Conservation (phyloP, 2,329 filamentous ascomycete genomes). For the Ophiocordyceps australis region DNA sequence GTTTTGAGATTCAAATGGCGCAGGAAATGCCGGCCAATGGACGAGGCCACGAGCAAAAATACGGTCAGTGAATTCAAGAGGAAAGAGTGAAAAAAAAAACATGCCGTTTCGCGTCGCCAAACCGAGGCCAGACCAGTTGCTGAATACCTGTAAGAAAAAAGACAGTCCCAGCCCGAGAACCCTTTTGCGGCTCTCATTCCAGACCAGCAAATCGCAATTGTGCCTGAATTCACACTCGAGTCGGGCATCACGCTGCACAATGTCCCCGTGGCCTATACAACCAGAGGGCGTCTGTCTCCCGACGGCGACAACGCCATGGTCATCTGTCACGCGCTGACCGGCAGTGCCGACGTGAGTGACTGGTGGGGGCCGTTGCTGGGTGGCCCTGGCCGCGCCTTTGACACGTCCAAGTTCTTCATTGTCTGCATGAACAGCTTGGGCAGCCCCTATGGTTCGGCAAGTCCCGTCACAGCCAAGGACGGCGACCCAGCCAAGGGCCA, state of each 20-base stretch:
- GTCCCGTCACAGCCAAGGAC: conserved; percentile 75
- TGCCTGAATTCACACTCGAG: conserved; percentile 84
- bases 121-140: conserved; percentile 25
- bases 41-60: no score
- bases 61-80: conserved; percentile 12
- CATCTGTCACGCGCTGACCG: conserved; percentile 71
- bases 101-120: no score
- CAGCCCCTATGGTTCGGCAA: conserved; percentile 75
- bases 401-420: conserved; percentile 68
- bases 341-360: conserved; percentile 68
- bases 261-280: conserved; percentile 52
- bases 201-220: conserved; percentile 69
- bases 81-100: no score
- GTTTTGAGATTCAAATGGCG: no score
- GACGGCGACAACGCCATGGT: conserved; percentile 51
- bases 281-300: conserved; percentile 39
- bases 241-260: conserved; percentile 73
- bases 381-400: conserved; percentile 61
- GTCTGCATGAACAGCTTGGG: conserved; percentile 76
- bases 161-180: conserved; percentile 64
- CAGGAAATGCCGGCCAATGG: no score
- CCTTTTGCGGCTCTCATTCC: conserved; percentile 75
- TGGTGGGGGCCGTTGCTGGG: conserved; percentile 80
- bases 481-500: conserved; percentile 54
- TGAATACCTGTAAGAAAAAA: conserved; percentile 52